phyloP scores from a whole-genome alignment of 2,329 filamentous ascomycete genomes.

The Microcyclospora pomicola region DNA sequence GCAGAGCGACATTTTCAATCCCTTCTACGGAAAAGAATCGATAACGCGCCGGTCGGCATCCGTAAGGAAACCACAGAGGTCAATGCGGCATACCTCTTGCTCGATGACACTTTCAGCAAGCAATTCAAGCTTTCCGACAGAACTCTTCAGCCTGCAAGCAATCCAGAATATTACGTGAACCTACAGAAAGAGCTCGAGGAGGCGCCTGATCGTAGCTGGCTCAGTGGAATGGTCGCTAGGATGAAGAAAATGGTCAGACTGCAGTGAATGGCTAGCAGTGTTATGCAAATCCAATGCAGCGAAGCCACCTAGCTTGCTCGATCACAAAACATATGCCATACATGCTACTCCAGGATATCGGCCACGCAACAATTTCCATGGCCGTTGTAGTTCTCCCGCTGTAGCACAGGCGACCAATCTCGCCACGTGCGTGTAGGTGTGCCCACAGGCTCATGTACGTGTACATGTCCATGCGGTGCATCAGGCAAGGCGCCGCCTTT shows the following conservation, averaged over 20 bases:
- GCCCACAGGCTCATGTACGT: too few relatives aligned
- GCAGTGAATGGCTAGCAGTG: constrained; percentile 16
- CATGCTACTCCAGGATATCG: too few relatives aligned
- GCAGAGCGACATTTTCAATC: constrained; percentile 32
- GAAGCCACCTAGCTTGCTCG: too few relatives aligned
- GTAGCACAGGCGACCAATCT: too few relatives aligned
- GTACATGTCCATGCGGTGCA: too few relatives aligned
- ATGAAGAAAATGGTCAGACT: constrained; percentile 36
- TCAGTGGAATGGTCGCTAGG: constrained; percentile 31
- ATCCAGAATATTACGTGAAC: constrained; percentile 39
- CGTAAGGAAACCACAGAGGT: constrained; percentile 32
- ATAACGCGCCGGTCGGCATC: constrained; percentile 12
- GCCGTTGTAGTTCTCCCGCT: too few relatives aligned
- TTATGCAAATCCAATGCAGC: too few relatives aligned
- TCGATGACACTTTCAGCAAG: constrained; percentile 44
- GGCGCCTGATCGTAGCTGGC: constrained; percentile 36
- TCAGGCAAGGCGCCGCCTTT: too few relatives aligned
- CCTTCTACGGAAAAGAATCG: constrained; percentile 29
- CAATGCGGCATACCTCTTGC: constrained; percentile 46
- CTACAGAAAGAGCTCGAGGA: constrained; percentile 40
- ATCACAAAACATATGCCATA: too few relatives aligned
- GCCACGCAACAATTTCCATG: too few relatives aligned
- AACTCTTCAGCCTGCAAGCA: constrained; percentile 36
- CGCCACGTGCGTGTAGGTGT: too few relatives aligned
- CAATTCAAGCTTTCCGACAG: constrained; percentile 34